Evolutionary conservation across 2,329 filamentous ascomycete species (phyloP).

Genomic region (Pyricularia grisea): DNA sequence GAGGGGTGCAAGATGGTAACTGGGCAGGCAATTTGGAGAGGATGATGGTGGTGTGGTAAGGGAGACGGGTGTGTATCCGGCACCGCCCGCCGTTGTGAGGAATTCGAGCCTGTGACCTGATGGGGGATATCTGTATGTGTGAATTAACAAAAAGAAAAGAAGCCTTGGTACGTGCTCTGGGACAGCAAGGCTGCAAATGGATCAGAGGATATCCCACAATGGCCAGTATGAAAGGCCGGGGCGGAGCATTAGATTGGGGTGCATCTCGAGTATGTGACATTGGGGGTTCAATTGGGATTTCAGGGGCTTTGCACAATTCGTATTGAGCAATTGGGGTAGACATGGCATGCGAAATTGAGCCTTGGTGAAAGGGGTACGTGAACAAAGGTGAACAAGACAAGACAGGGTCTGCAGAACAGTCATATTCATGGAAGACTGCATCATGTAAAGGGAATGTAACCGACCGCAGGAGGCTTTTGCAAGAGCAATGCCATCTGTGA

Average conservation of each 20-base stretch:
- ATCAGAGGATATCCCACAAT: not conserved
- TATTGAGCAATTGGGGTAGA: not conserved
- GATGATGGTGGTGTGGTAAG: not conserved
- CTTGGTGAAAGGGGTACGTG: not conserved
- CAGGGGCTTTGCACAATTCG: not conserved
- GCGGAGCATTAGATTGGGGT: not conserved
- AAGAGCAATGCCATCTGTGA: not conserved
- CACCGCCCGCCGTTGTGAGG: not conserved
- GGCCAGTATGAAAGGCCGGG: not conserved
- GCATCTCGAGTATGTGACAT: not conserved
- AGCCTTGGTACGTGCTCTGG: not conserved
- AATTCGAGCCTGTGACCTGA: not conserved
- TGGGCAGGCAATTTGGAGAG: not conserved
- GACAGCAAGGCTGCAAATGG: not conserved
- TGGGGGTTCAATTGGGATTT: not conserved
- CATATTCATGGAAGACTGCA: not conserved
- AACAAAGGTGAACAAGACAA: not conserved
- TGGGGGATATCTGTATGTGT: not conserved
- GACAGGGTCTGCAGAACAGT: not conserved
- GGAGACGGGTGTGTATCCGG: not conserved
- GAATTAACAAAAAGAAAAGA: not conserved
- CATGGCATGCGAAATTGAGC: not conserved
- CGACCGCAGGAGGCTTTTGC: not conserved
- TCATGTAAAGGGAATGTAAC: not conserved
- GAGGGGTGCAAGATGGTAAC: not conserved